These are phyloP conservation scores for Penicillium tannophilum DNA, from an alignment of 495 filamentous ascomycete species.

Conservation along the genomic window DNA sequence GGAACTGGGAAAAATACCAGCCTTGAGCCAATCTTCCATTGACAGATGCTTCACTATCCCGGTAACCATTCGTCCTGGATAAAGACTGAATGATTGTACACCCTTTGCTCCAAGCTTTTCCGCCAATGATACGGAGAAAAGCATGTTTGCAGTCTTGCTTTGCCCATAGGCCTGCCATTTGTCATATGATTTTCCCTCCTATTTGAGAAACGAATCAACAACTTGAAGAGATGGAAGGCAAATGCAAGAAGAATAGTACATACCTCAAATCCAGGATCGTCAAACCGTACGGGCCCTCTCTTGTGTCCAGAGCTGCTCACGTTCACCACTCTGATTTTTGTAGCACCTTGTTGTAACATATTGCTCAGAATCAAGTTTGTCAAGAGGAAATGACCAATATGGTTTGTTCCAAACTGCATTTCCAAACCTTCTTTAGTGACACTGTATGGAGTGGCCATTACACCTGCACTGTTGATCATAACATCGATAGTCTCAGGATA, in stretches of 20 bases:
- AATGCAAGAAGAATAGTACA: background rate
- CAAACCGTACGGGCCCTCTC: constrained; percentile 45
- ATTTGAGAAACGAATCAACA: constrained; percentile 25
- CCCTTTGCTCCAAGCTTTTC: constrained; percentile 28
- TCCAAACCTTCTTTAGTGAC: constrained; percentile 51
- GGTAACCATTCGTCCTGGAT: constrained; percentile 44
- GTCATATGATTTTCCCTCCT: constrained; percentile 52
- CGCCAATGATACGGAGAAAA: constrained; percentile 53
- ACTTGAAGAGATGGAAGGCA: background rate
- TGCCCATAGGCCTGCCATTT: constrained; percentile 56
- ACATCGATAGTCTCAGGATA: constrained; percentile 60
- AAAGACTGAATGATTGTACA: constrained; percentile 40
- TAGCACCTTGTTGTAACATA: constrained; percentile 25
- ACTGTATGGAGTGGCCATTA: constrained; percentile 55
- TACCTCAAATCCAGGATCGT: constrained; percentile 58
- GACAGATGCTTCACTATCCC: constrained; percentile 29
- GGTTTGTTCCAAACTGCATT: constrained; percentile 56
- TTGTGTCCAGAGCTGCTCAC: constrained; percentile 43
- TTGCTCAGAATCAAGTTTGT: constrained; percentile 58
- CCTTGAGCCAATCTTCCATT: constrained; percentile 21
- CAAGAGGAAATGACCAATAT: constrained; percentile 61
- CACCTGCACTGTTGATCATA: constrained; percentile 62
- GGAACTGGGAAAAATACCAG: background rate
- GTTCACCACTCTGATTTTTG: constrained; percentile 29
- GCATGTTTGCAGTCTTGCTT: constrained; percentile 61